Conservation (phyloP, 164 flowering plant genomes). For the Nymphaea colorata region DNA sequence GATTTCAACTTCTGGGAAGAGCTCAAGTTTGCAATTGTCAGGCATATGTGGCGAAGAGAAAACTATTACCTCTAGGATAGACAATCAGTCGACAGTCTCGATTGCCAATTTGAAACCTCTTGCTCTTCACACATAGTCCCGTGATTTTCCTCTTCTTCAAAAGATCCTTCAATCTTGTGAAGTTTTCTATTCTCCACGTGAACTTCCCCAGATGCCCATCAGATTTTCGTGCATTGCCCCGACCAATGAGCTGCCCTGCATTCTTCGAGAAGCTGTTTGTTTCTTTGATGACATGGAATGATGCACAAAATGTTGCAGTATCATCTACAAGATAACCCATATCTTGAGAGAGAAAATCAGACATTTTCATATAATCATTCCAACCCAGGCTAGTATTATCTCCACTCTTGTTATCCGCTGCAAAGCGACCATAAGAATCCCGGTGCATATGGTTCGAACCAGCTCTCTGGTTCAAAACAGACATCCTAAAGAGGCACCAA, state of each 20-base stretch:
- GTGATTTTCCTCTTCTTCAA: conserved; percentile 94
- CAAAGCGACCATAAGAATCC: conserved; percentile 93
- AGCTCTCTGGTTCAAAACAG: conserved; percentile 78
- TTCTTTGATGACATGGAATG: conserved; percentile 91
- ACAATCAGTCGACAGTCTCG: conserved; percentile 94
- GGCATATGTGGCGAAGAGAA: no score
- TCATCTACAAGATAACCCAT: conserved; percentile 81
- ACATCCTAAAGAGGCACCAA: conserved; percentile 97
- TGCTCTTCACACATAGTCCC: conserved; percentile 93
- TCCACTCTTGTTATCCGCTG: conserved; percentile 84
- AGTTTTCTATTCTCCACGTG: conserved; percentile 90
- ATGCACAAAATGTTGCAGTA: conserved; percentile 80
- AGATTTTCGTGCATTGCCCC: conserved; percentile 58
- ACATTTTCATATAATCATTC: conserved; percentile 98
- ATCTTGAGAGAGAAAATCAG: conserved; percentile 56
- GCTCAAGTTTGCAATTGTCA: no score
- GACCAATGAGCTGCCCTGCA: conserved; percentile 45
- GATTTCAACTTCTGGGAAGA: no score
- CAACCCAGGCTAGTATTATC: conserved; percentile 95
- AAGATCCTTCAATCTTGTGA: conserved; percentile 84
- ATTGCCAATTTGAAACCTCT: conserved; percentile 95
- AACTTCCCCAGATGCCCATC: conserved; percentile 89
- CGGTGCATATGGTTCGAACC: conserved; percentile 80
- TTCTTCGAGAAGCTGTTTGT: conserved; percentile 66
- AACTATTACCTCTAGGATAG: conserved; percentile 79